A percentile compares a stretch with the other conserved stretches of the same genome.
These are phyloP conservation scores for Linnemannia exigua DNA, from an alignment of 192 early-diverging fungal genomes.

Conservation along the genomic window DNA sequence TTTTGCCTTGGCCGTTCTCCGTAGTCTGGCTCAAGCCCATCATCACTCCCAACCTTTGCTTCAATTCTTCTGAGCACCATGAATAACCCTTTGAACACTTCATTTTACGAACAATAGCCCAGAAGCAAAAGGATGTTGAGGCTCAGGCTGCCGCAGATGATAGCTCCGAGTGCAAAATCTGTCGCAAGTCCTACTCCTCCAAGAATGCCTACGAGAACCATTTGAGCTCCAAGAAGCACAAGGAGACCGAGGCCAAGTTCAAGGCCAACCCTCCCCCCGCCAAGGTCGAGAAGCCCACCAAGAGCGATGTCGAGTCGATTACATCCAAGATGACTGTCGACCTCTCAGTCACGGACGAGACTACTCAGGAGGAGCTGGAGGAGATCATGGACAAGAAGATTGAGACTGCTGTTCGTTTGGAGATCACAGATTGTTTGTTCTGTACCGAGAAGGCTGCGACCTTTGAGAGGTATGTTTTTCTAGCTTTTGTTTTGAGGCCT, in stretches of 20 bases:
- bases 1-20: neutral
- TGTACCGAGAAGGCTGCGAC: slow-evolving; percentile 77
- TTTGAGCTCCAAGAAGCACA: slow-evolving; percentile 95
- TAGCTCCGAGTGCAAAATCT: slow-evolving; percentile 63
- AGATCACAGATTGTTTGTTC: slow-evolving; percentile 91
- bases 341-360: slow-evolving; percentile 64
- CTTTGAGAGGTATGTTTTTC: slow-evolving; percentile 63
- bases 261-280: slow-evolving; percentile 39
- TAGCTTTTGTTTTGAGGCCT: neutral
- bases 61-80: neutral
- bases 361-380: slow-evolving; percentile 70
- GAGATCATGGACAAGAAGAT: slow-evolving; percentile 90
- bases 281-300: slow-evolving; percentile 32
- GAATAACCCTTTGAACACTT: neutral
- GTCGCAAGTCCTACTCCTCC: slow-evolving; percentile 79
- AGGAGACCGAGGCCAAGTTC: slow-evolving; percentile 75
- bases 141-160: slow-evolving; percentile 52
- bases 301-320: slow-evolving; percentile 48
- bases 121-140: slow-evolving; percentile 41
- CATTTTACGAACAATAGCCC: slow-evolving; percentile 6
- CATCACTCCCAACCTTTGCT: neutral
- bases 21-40: neutral
- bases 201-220: slow-evolving; percentile 94
- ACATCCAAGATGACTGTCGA: slow-evolving; percentile 52
- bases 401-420: slow-evolving; percentile 73